Evolutionary conservation across 139 green algal species (phyloP).

Genomic region (Desmodesmus armatus): DNA sequence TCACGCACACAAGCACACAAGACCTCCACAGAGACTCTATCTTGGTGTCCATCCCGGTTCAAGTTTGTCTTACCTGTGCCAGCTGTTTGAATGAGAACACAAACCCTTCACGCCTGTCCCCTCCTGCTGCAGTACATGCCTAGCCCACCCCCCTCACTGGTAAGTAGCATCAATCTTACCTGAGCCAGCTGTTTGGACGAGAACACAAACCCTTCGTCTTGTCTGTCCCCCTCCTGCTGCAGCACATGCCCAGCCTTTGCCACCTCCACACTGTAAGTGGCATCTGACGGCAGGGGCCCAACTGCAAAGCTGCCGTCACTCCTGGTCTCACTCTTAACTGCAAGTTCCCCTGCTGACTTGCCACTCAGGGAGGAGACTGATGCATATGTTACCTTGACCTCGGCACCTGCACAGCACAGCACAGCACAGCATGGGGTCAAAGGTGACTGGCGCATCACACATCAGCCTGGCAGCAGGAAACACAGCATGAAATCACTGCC

Average conservation of each 20-base stretch:
- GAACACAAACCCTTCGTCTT: not conserved
- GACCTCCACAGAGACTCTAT: too few species aligned
- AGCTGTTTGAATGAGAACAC: too few species aligned
- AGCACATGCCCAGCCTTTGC: conserved; percentile 15
- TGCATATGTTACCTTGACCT: not conserved
- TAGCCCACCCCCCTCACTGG: too few species aligned
- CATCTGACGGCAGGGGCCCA: conserved; percentile 18
- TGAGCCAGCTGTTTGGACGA: conserved; percentile 9
- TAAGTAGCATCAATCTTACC: not conserved
- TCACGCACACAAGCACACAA: too few species aligned
- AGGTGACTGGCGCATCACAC: too few species aligned
- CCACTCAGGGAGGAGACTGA: not conserved
- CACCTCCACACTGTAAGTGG: not conserved
- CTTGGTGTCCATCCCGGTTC: too few species aligned
- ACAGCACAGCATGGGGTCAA: not conserved
- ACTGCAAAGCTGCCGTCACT: not conserved
- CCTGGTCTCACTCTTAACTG: conserved; percentile 8
- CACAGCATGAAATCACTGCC: too few species aligned
- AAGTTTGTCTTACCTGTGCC: too few species aligned
- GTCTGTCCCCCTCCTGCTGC: not conserved
- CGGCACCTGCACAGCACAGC: not conserved
- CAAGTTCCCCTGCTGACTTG: not conserved
- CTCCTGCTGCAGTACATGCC: too few species aligned
- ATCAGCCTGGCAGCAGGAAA: too few species aligned
- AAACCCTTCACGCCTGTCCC: too few species aligned